A percentile compares a stretch with the other conserved stretches of the same genome.
phyloP scores from a whole-genome alignment of 139 green algal species.

The Eudorina sp. region DNA sequence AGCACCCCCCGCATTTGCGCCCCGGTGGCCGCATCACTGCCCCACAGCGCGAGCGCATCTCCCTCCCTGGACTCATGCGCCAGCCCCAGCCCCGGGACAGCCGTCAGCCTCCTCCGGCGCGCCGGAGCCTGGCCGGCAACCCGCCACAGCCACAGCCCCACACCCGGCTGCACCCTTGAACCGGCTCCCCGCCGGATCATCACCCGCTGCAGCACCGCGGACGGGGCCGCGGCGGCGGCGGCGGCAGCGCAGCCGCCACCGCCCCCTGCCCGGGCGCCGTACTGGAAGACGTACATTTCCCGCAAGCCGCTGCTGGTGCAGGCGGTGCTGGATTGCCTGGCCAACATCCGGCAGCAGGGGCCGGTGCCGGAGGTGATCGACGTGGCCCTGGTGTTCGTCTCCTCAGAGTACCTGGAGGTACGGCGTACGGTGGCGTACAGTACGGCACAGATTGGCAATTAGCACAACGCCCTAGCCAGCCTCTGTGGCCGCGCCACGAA shows the following conservation, averaged over 20 bases:
- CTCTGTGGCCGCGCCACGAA: too few relatives aligned
- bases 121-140: too few relatives aligned
- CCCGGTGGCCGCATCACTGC: too few relatives aligned
- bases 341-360: neutral
- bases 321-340: constrained; percentile 70
- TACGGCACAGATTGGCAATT: too few relatives aligned
- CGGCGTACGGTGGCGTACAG: neutral
- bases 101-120: too few relatives aligned
- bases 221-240: neutral
- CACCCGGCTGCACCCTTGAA: too few relatives aligned
- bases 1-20: too few relatives aligned
- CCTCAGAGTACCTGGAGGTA: constrained; percentile 2
- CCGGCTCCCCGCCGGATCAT: neutral
- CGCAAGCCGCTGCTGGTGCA: constrained; percentile 69
- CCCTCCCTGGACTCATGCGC: too few relatives aligned
- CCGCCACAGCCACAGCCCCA: too few relatives aligned
- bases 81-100: too few relatives aligned
- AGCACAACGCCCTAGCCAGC: too few relatives aligned
- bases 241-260: neutral
- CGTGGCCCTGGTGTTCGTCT: constrained; percentile 42
- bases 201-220: neutral
- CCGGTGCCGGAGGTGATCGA: neutral
- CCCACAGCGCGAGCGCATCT: too few relatives aligned
- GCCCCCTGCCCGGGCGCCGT: neutral
- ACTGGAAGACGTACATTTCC: constrained; percentile 45